Base-by-base conservation (phyloP, 768 basidiomycete species). In the Phaeotremella fagi region DNA sequence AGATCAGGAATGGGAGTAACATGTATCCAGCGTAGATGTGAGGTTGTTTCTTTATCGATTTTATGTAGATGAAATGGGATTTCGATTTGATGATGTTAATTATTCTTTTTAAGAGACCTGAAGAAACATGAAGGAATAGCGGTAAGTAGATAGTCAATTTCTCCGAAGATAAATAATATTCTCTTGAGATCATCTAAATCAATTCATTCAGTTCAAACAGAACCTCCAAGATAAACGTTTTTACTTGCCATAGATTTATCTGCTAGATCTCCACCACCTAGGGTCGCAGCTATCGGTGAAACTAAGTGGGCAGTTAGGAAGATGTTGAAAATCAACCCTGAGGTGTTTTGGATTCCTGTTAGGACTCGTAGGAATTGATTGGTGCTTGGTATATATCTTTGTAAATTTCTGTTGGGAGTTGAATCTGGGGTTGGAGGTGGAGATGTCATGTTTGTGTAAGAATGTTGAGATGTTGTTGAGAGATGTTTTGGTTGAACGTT, bases 101-200 rank as follows among this genome's bases (percentile, higher is more conserved):
- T 76, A 74, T 25, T 73, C 88, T 82, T 57, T 84, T 84, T 6
- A 80, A 61, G n/a, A 81, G 54, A 3, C 81, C 82, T 0, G 85
- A 79, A 4, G 81, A 52, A 20, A 82, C 72, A 65, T 91, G 89
- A 7, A 84, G 64, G 26, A 76, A 75, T n/a, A 92, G 73, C 0
- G 89, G 88, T 1, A 76, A 75, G 27, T 86, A 76, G 9, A 90
- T 77, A 12, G 90, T 81, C 37, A 82, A 81, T 35, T 78, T 81
- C 72, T 91, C 88, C 20, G 64, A 51, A 0, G 85, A 86, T 68
- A 90, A 87, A 71, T 92, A 91, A 74, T 88, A 89, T 74, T 89
- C 88, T 48, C 88, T 77, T 9, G 88, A 87, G 12, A 92, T 77
- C 38, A 91, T 77, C 87, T 90, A 61, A 7, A 37, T 16, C 29